Base-by-base conservation (phyloP, 2,329 filamentous ascomycete species). In the Pyricularia sp. region DNA sequence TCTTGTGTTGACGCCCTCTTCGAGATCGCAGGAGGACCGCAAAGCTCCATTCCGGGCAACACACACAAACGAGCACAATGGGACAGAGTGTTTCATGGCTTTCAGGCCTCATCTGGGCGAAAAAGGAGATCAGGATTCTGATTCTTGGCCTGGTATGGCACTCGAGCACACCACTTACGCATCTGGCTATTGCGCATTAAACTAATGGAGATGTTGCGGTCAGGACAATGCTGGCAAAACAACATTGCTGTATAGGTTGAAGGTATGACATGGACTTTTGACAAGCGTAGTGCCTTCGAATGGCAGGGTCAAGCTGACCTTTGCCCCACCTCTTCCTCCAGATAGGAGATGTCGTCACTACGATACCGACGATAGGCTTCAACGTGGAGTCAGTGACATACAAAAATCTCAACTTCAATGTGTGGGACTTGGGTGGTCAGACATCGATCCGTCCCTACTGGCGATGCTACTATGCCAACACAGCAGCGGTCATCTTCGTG, bases 381-480 rank as follows among this genome's bases (percentile, higher is more conserved):
- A 99, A 99, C 79, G 95, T 99, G 75, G 95, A 99, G 82, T 97
- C 93, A 26, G 95, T 99, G 72, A 95, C 93, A 75, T 99, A 99
- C 85, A 94, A 94, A 80, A 98, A 97, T 79, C 86, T 99, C 71
- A 97, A 97, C 80, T 97, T 99, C 80, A 98, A 98, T 77, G 95
- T 99, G 76, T 99, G 95, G 95, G 94, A 98, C 83, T 86, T 98
- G 65, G 94, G 95, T 77, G 95, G 95, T 58, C 95, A 99, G 84
- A 99, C 95, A n/a, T 96, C 92, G 73, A 99, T 99, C 79, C 88
- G 95, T 73, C 95, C 95, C 1, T 99, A 99, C 84, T 99, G 95
- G 95, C 88, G 95, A 79, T 99, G 95, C 83, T 99, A 99, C 85
- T 99, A 98, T 78, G 93, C 94, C 78, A 98, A 99, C 83, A 99